phyloP scores from a whole-genome alignment of 2,329 filamentous ascomycete species.

The Proliferodiscus dingleyae region DNA sequence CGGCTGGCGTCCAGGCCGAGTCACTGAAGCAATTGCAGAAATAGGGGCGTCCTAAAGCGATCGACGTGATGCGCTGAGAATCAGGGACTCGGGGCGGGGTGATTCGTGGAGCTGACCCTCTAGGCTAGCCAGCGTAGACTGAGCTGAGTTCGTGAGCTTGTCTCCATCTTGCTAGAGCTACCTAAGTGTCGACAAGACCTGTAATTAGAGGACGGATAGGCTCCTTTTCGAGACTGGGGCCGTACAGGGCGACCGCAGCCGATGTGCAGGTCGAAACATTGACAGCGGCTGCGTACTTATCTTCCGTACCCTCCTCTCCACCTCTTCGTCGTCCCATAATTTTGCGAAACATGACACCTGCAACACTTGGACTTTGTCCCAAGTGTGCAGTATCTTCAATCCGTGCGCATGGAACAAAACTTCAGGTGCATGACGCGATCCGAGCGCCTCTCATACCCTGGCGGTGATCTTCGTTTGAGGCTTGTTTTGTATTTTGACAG shows the following conservation, averaged over 20 bases:
- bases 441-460: neutral
- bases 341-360: neutral
- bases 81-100: too few species aligned
- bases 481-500: too few species aligned
- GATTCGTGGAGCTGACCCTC: too few species aligned
- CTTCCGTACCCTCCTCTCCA: neutral
- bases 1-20: too few species aligned
- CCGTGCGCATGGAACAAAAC: too few species aligned
- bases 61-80: neutral
- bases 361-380: neutral
- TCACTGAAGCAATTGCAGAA: too few species aligned
- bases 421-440: neutral
- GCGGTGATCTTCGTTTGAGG: neutral
- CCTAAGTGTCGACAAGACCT: too few species aligned
- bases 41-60: neutral
- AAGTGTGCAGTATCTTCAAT: neutral
- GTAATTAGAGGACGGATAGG: neutral
- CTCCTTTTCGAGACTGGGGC: neutral
- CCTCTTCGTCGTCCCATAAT: too few species aligned
- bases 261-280: neutral
- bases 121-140: too few species aligned
- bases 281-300: constrained; percentile 1
- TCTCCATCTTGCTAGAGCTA: too few species aligned
- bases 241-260: neutral
- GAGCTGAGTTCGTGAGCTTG: too few species aligned